A percentile compares a stretch with the other conserved stretches of the same genome.
phyloP scores from a whole-genome alignment of 768 basidiomycete genomes.

The Favolaschia claudopus region DNA sequence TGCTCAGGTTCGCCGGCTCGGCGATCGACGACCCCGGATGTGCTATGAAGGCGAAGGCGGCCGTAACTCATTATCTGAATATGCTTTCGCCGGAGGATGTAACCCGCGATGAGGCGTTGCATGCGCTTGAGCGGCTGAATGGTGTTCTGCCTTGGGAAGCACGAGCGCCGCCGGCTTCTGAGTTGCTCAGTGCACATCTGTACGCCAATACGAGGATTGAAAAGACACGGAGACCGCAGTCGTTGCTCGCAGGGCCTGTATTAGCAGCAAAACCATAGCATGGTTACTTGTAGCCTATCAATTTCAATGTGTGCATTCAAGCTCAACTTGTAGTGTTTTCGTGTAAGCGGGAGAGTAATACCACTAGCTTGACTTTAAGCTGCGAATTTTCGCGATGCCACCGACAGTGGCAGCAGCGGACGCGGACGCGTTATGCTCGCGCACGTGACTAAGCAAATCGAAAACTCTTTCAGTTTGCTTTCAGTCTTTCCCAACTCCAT shows the following conservation, averaged over 20 bases:
- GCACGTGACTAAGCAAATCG: too few relatives aligned
- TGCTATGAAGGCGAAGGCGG: slow-evolving; percentile 36
- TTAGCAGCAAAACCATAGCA: too few relatives aligned
- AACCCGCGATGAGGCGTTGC: slow-evolving; percentile 33
- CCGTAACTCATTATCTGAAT: slow-evolving; percentile 36
- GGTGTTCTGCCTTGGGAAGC: slow-evolving; percentile 25
- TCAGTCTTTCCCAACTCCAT: too few relatives aligned
- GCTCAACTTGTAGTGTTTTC: too few relatives aligned
- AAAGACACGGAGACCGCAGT: neutral
- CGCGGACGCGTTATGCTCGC: too few relatives aligned
- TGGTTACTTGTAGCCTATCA: too few relatives aligned
- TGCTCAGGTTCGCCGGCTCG: slow-evolving; percentile 36
- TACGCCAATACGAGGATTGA: slow-evolving; percentile 40
- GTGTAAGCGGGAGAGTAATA: too few relatives aligned
- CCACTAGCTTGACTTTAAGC: too few relatives aligned
- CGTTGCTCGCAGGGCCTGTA: neutral
- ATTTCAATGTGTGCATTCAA: too few relatives aligned
- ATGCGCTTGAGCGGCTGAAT: slow-evolving; percentile 34
- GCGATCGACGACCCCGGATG: slow-evolving; percentile 36
- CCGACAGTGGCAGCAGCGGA: too few relatives aligned
- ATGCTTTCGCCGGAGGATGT: slow-evolving; percentile 16
- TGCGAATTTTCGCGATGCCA: too few relatives aligned
- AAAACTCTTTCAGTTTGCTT: too few relatives aligned
- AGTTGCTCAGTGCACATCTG: slow-evolving; percentile 43
- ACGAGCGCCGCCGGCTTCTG: slow-evolving; percentile 27